Percentiles rank a stretch among this genome's conserved stretches.
These are phyloP conservation scores for Priceomyces castillae DNA, from an alignment of 805 yeast species.

Conservation along the genomic window DNA sequence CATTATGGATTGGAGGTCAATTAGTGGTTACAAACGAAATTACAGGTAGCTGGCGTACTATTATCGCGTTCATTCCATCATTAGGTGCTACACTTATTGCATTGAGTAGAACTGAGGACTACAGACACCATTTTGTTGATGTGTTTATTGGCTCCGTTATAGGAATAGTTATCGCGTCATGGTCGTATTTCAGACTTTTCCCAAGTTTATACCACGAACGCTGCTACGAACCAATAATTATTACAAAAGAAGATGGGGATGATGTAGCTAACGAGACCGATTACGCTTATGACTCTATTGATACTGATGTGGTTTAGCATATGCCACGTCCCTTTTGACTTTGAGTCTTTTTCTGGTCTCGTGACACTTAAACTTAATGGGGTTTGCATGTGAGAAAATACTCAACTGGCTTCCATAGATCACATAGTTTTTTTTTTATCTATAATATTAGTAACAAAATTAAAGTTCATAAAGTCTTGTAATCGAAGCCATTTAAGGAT, in stretches of 20 bases:
- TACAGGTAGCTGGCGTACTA: conserved; percentile 63
- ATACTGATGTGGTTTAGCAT: neutral
- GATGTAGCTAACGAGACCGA: conserved; percentile 2
- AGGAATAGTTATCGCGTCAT: conserved; percentile 60
- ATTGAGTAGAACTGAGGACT: conserved; percentile 82
- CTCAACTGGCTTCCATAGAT: neutral
- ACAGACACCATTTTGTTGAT: conserved; percentile 90
- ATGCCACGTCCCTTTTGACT: neutral
- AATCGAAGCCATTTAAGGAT: neutral
- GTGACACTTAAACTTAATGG: neutral
- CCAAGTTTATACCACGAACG: conserved; percentile 34
- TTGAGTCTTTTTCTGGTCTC: neutral
- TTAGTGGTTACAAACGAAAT: conserved; percentile 42
- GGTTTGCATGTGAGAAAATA: conserved; percentile 1
- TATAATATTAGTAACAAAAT: neutral
- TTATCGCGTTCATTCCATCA: conserved; percentile 52
- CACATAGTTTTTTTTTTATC: neutral
- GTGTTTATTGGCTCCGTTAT: conserved; percentile 68
- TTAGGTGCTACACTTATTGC: conserved; percentile 77
- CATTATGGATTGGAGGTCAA: conserved; percentile 71
- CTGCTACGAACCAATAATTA: conserved; percentile 41
- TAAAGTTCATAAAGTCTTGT: neutral
- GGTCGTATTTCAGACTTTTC: conserved; percentile 54
- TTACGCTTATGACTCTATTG: conserved; percentile 1
- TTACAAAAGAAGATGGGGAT: conserved; percentile 15